A percentile compares a stretch with the other conserved stretches of the same genome.
These are phyloP conservation scores for Cercospora beticola DNA, from an alignment of 2,329 filamentous ascomycete genomes.

Conservation along the genomic window DNA sequence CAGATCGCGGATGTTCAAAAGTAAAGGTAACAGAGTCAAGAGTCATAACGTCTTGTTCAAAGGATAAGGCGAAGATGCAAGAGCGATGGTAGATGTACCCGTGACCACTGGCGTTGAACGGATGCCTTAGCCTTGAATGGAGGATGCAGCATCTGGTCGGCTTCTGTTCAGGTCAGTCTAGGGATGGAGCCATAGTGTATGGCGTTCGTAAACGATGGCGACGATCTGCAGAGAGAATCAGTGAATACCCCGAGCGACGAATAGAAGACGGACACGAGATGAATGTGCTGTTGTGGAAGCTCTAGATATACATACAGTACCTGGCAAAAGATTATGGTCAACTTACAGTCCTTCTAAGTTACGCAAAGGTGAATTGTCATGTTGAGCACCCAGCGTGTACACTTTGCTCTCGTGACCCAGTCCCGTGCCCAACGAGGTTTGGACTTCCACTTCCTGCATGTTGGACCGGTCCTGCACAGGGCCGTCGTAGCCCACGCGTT, in stretches of 20 bases:
- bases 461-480: no score
- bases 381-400: neutral
- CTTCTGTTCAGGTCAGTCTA: no score
- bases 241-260: neutral
- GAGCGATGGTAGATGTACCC: neutral
- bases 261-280: neutral
- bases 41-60: neutral
- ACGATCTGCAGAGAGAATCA: neutral
- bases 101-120: neutral
- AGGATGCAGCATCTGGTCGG: no score
- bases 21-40: neutral
- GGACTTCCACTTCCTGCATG: neutral
- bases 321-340: no score
- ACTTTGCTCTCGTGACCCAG: neutral
- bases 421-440: neutral
- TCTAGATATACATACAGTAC: neutral
- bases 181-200: no score
- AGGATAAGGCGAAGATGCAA: neutral
- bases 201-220: no score
- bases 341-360: no score
- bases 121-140: neutral
- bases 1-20: slow-evolving; percentile 16
- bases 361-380: neutral
- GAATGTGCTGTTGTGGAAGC: neutral
- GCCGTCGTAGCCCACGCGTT: no score